phyloP scores from a whole-genome alignment of 352 stramenopile genomes.

The Phytophthora capsici region DNA sequence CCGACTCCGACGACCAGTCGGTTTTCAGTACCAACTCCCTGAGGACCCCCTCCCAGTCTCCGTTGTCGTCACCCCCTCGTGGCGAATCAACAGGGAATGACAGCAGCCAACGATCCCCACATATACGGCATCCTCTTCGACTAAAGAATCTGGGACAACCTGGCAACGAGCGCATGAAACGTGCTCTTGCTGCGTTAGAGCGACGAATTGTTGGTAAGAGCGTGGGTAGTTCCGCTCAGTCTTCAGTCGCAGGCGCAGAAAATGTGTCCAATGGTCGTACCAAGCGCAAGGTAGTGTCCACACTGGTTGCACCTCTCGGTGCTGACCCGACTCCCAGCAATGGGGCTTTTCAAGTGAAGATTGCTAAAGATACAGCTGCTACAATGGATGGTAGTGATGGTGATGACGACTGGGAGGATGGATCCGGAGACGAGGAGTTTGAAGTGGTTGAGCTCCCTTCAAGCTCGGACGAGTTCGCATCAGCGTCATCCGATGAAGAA shows the following conservation, averaged over 20 bases:
- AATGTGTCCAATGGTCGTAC: constrained; percentile 4
- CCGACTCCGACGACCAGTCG: constrained; percentile 37
- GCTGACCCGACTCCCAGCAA: constrained; percentile 1
- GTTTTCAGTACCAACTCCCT: constrained; percentile 29
- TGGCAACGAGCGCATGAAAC: constrained; percentile 55
- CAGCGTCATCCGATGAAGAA: constrained; percentile 32
- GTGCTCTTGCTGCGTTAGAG: constrained; percentile 70
- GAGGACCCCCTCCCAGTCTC: constrained; percentile 13
- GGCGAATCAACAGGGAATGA: not conserved
- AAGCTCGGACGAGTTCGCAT: constrained; percentile 54
- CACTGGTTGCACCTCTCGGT: constrained; percentile 27
- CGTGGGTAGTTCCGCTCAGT: constrained; percentile 2
- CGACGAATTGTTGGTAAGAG: constrained; percentile 66
- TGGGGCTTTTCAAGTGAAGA: not conserved
- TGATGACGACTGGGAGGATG: constrained; percentile 40
- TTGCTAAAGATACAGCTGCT: not conserved
- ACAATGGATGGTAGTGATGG: constrained; percentile 4
- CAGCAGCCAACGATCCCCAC: constrained; percentile 10
- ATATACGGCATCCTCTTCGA: constrained; percentile 51
- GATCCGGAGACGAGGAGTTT: constrained; percentile 59
- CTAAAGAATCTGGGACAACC: constrained; percentile 60
- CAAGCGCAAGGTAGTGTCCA: constrained; percentile 34
- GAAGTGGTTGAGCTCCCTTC: constrained; percentile 75
- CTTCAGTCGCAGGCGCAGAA: constrained; percentile 2
- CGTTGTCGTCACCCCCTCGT: constrained; percentile 13